phyloP scores from a whole-genome alignment of 306 rosid genomes.

The Mucuna pruriens region DNA sequence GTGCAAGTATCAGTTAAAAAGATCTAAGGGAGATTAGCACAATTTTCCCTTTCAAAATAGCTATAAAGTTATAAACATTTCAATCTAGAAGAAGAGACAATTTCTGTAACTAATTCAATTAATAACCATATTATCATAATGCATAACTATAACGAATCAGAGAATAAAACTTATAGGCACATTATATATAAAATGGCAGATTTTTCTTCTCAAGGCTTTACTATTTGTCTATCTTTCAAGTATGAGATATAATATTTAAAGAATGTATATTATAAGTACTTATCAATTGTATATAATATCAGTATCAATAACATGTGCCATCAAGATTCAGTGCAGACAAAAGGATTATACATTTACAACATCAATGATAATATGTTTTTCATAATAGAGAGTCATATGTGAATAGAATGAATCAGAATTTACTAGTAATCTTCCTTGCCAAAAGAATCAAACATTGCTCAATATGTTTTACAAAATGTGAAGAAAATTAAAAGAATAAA shows the following conservation, averaged over 20 bases:
- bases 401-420: background rate
- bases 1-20: too few species aligned
- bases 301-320: background rate
- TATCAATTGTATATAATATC: background rate
- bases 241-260: background rate
- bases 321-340: background rate
- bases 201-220: background rate
- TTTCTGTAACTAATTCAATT: background rate
- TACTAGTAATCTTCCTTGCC: background rate
- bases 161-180: background rate
- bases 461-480: background rate
- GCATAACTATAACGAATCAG: background rate
- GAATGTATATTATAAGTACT: background rate
- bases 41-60: too few species aligned
- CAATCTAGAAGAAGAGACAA: conserved; percentile 7
- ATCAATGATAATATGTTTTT: background rate
- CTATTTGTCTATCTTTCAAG: background rate
- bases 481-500: background rate
- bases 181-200: background rate
- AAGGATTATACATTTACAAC: background rate
- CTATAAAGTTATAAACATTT: background rate
- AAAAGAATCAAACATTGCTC: conserved; percentile 18
- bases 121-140: conserved; percentile 12
- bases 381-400: background rate
- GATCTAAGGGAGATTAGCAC: too few species aligned